Base-by-base conservation (phyloP, 345 rosid species). In the Lumnitzera littorea region DNA sequence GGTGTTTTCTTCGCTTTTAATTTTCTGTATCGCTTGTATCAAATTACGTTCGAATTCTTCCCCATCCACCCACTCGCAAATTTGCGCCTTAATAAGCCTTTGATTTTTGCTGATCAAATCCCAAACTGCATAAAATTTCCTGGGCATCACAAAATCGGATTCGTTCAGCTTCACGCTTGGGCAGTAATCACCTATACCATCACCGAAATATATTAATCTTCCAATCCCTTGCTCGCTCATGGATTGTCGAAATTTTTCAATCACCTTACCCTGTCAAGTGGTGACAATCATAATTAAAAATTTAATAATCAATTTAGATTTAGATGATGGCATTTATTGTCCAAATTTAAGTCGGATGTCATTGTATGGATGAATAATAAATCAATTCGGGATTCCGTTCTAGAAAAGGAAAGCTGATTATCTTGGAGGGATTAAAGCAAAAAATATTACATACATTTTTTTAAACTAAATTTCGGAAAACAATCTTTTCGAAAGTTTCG, bases 111-210 rank as follows among this genome's bases (percentile, higher is more conserved):
- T 59, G 27, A 88, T 89, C 25, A 89, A 72, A 27, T 83, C 86
- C 98, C 96, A 89, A 6, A 85, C 75, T 3, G 98, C 95, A 46
- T 73, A 91, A 12, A 83, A 74, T 73, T 89, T 91, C 76, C 95
- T 91, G 6, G 96, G 98, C 96, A 91, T 89, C 69, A 78, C 56
- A 57, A 67, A 67, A 70, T 87, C 95, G 48, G 64, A 57, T 11
- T 80, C 64, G 5, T 46, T 57, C 2, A 91, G 92, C 76, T 73
- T 89, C 73, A 91, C 63, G 66, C 79, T 80, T 0, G 96, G 95
- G 62, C 98, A 91, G 66, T 80, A 91, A 67, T 91, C 98, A 1
- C 91, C 95, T 4, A 48, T 67, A 9, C 98, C 98, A 64, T 91
- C 95, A 20, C 98, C 98, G 11, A 87, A 77, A 56, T 91, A 91